These are phyloP conservation scores for Cyathus striatus DNA, from an alignment of 768 basidiomycete species.

Conservation along the genomic window DNA sequence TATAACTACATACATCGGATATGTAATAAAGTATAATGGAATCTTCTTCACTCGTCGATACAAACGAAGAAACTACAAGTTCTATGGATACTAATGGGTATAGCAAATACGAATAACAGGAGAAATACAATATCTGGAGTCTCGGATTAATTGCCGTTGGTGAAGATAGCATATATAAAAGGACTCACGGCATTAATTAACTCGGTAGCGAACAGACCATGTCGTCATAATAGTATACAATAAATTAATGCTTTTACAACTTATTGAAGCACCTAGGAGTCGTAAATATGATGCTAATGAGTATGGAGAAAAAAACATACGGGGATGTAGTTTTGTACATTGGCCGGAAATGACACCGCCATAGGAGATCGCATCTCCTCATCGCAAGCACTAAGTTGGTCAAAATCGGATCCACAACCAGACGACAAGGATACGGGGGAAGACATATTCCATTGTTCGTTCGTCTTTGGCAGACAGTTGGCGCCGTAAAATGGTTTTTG, in stretches of 20 bases:
- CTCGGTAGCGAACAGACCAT: no score
- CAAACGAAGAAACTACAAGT: no score
- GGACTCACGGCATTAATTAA: background rate
- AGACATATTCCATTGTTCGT: background rate
- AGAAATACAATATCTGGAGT: slow-evolving; percentile 13
- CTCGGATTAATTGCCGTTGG: background rate
- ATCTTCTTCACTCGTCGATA: no score
- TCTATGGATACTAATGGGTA: no score
- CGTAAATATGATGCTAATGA: no score
- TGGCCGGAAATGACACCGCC: slow-evolving; percentile 5
- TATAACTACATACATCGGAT: no score
- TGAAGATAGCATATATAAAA: background rate
- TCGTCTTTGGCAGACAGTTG: background rate
- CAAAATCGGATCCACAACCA: background rate
- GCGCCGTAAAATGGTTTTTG: background rate
- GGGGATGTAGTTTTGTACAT: slow-evolving; percentile 17
- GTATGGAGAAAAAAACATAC: background rate
- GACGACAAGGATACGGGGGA: slow-evolving; percentile 6
- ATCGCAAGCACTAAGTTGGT: background rate
- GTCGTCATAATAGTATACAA: no score
- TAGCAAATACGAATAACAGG: background rate
- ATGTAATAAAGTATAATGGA: no score
- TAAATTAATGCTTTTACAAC: no score
- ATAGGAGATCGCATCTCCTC: background rate
- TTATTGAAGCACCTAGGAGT: no score